Base-by-base conservation (phyloP, 2,329 filamentous ascomycete species). In the Zasmidium citrigriseum region DNA sequence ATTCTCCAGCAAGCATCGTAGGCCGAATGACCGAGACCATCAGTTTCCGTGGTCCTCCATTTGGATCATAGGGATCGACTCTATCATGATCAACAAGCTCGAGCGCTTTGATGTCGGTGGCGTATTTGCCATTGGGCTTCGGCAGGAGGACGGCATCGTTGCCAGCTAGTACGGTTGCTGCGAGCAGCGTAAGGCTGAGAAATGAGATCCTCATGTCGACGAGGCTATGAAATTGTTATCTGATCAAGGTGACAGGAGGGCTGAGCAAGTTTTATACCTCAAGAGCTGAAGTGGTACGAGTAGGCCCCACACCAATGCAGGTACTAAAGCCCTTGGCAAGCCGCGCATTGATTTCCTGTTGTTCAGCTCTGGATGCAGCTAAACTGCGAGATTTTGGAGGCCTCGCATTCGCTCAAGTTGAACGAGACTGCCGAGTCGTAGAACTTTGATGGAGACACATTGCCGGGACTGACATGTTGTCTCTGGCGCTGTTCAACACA, bases 1-100 rank as follows among this genome's bases (percentile, higher is more conserved):
- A 62, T 12, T 55, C 22, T 20, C 49, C 34, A 14, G 34, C 20
- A 2, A 41, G 24, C 14, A 34, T 27, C 9, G 54, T 59, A 4
- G 62, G 62, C n/a, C 58, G 55, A 18, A 54, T 56, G 4, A 61
- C 27, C 11, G 62, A 62, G 18, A 60, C 49, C 52, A 64, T 60
- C 45, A 57, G 46, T 44, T 47, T 50, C 29, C 54, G 34, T 14
- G 54, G 47, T 20, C 54, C 34, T 22, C 46, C 29, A 16, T 52
- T 23, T 16, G 50, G 50, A 46, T 56, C 46, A 12, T 56, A 56
- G 25, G 54, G 54, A 49, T 56, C 54, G 14, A 41, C 34, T 20
- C 54, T 27, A 10, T 21, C 9, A 20, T 50, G 12, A 45, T 56
- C 46, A n/a, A 51, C 22, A 22, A 50, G 46, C 20, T 56, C 54